These are phyloP conservation scores for Amaranthus cruentus DNA, from an alignment of 148 eudicot genomes.

Conservation along the genomic window DNA sequence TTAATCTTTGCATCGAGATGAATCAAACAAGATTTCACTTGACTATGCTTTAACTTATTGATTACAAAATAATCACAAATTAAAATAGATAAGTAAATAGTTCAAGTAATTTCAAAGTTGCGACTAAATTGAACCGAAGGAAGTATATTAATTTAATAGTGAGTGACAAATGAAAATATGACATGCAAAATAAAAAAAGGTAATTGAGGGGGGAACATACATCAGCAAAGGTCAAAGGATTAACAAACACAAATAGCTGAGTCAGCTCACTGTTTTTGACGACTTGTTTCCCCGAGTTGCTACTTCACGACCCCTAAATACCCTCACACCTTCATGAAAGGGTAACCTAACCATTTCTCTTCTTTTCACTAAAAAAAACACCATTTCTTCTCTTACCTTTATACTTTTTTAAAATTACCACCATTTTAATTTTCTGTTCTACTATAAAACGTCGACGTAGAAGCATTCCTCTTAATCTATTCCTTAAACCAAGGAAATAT, in stretches of 20 bases:
- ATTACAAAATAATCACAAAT: background rate
- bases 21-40: too few relatives aligned
- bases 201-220: background rate
- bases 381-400: background rate
- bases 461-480: conserved; percentile 5
- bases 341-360: conserved; percentile 7
- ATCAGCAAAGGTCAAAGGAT: conserved; percentile 27
- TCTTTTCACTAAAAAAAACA: background rate
- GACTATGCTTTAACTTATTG: too few relatives aligned
- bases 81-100: background rate
- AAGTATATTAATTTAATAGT: background rate
- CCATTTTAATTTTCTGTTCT: background rate
- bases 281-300: conserved; percentile 19
- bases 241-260: conserved; percentile 20
- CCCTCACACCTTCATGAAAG: conserved; percentile 19
- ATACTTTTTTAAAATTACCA: background rate
- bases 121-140: background rate
- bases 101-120: background rate
- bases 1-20: too few relatives aligned
- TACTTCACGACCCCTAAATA: conserved; percentile 18
- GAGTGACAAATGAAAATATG: conserved; percentile 17
- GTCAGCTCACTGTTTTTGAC: conserved; percentile 22
- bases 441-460: conserved; percentile 19
- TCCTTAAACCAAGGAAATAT: background rate
- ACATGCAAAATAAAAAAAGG: background rate